Evolutionary conservation across 257 asterid species (phyloP).

Genomic region (Thymus mandschuricus): DNA sequence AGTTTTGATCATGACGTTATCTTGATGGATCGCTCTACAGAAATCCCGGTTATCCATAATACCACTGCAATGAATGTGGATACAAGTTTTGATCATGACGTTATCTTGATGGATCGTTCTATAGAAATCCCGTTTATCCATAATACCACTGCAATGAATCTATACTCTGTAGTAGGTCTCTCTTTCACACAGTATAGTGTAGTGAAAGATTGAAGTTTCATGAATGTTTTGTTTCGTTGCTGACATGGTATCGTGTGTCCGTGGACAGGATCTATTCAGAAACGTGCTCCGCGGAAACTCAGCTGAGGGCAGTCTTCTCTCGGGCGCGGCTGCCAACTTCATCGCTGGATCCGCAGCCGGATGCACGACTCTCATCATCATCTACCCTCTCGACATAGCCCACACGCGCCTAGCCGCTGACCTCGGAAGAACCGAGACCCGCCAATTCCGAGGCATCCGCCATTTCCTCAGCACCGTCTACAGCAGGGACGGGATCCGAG

Average conservation of each 20-base stretch:
- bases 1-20: background rate
- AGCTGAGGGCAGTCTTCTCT: constrained; percentile 52
- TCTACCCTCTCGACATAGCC: constrained; percentile 95
- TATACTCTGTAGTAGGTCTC: background rate
- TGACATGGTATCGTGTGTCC: constrained; percentile 10
- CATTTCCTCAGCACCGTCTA: constrained; percentile 73
- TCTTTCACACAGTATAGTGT: background rate
- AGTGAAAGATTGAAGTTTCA: too few relatives aligned
- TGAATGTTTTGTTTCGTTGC: background rate
- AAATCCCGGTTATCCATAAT: background rate
- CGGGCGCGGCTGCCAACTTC: constrained; percentile 76
- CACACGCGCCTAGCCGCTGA: constrained; percentile 98
- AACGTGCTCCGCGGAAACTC: constrained; percentile 66
- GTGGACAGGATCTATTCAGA: constrained; percentile 74
- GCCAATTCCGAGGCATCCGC: constrained; percentile 81
- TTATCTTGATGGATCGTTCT: background rate
- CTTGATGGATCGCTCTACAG: background rate
- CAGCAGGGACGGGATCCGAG: constrained; percentile 67
- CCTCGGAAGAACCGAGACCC: constrained; percentile 71
- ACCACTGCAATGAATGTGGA: background rate
- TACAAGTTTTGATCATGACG: background rate
- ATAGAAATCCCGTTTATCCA: background rate
- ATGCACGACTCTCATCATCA: constrained; percentile 79
- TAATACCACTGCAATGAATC: background rate
- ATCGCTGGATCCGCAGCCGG: constrained; percentile 93